A percentile compares a stretch with the other conserved stretches of the same genome.
Conservation (phyloP, 441 rosid species). For the Populus hybrid region DNA sequence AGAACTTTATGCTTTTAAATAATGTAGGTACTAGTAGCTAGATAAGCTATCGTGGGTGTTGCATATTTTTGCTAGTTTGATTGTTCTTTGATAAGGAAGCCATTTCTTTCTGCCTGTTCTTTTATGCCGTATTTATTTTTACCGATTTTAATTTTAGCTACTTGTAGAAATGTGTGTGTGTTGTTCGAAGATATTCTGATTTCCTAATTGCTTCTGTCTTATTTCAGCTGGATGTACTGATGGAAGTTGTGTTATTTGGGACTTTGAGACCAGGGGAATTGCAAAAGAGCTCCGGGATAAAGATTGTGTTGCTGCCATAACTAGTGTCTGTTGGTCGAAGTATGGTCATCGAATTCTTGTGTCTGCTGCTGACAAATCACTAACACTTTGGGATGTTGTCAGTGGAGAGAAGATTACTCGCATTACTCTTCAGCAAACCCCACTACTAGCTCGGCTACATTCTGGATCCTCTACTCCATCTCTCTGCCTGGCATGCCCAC, state of each 20-base stretch:
- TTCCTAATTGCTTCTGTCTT: not conserved
- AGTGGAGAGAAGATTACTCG: constrained; percentile 66
- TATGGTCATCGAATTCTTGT: constrained; percentile 86
- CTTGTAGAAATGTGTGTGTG: not conserved
- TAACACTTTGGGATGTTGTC: constrained; percentile 86
- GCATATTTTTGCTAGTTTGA: not conserved
- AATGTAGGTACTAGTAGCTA: not conserved
- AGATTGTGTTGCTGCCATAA: constrained; percentile 71
- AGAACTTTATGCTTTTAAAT: not conserved
- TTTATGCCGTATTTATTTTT: not conserved
- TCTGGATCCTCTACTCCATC: constrained; percentile 80
- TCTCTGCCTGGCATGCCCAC: constrained; percentile 82
- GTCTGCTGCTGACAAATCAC: constrained; percentile 91
- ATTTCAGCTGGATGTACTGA: constrained; percentile 90
- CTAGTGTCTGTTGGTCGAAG: constrained; percentile 95
- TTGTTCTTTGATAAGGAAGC: not conserved
- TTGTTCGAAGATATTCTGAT: not conserved
- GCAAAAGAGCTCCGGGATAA: constrained; percentile 85
- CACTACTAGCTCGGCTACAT: constrained; percentile 77
- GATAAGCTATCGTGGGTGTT: not conserved
- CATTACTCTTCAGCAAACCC: constrained; percentile 67
- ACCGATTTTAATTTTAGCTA: not conserved
- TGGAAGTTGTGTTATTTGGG: constrained; percentile 92
- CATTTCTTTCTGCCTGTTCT: not conserved
- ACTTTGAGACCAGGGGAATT: constrained; percentile 92